These are phyloP conservation scores for Talaromyces atroroseus DNA, from an alignment of 2,329 filamentous ascomycete species.

Conservation along the genomic window DNA sequence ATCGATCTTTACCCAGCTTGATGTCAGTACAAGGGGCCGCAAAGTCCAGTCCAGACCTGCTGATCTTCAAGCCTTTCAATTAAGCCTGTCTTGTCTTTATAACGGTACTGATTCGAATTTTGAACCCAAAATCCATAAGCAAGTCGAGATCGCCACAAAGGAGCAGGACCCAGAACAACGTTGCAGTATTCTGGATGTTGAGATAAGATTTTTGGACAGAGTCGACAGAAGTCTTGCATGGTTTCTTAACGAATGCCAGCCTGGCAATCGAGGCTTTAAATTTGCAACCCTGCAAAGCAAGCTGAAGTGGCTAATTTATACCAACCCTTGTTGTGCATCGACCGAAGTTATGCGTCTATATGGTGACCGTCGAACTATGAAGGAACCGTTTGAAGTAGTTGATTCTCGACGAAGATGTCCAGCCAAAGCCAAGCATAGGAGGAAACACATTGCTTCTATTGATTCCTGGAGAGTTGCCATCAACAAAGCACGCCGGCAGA, in stretches of 20 bases:
- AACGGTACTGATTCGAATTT: background rate
- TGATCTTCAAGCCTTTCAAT: background rate
- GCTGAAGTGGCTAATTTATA: constrained; percentile 35
- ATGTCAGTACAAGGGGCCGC: background rate
- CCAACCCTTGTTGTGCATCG: constrained; percentile 33
- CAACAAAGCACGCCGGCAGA: constrained; percentile 28
- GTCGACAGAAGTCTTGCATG: constrained; percentile 35
- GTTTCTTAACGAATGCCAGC: constrained; percentile 33
- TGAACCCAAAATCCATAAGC: background rate
- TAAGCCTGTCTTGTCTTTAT: background rate
- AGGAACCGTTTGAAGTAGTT: constrained; percentile 22
- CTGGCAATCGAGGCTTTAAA: constrained; percentile 36
- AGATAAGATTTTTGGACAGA: constrained; percentile 30
- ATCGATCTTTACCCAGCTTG: background rate
- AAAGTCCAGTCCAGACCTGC: background rate
- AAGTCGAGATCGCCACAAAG: background rate
- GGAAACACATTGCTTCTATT: constrained; percentile 25
- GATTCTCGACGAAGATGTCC: constrained; percentile 18
- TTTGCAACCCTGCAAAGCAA: constrained; percentile 35
- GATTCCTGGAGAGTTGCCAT: constrained; percentile 37
- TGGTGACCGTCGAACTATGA: constrained; percentile 16
- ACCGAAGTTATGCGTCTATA: constrained; percentile 25
- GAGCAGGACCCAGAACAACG: background rate
- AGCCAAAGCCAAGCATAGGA: constrained; percentile 16
- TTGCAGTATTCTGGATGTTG: constrained; percentile 26